phyloP scores from a whole-genome alignment of 768 basidiomycete genomes.

The Lactarius sp. region DNA sequence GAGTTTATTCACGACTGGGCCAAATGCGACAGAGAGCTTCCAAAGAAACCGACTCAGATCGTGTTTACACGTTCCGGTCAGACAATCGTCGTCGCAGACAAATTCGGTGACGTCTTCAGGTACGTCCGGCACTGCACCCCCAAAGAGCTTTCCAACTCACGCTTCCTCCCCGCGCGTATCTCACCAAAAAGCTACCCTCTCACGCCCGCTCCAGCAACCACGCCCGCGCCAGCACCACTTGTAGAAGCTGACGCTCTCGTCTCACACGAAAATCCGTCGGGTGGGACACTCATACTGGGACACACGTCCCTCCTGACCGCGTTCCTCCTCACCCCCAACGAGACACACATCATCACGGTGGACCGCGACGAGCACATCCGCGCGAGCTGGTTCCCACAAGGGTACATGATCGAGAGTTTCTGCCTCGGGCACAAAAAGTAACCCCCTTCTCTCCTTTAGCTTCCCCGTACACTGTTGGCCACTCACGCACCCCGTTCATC shows the following conservation, averaged over 20 bases:
- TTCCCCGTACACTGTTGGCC: neutral
- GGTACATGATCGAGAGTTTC: conserved; percentile 80
- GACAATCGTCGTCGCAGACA: conserved; percentile 81
- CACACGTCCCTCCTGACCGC: conserved; percentile 83
- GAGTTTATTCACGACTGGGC: neutral
- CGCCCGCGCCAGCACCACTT: conserved; percentile 4
- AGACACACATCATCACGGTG: conserved; percentile 76
- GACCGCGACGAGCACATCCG: conserved; percentile 96
- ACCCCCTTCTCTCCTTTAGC: conserved; percentile 27
- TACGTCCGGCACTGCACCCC: conserved; percentile 29
- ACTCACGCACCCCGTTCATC: neutral
- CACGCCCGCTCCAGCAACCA: conserved; percentile 23
- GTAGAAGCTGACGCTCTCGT: conserved; percentile 32
- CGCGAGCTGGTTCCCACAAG: conserved; percentile 83
- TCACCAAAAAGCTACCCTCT: conserved; percentile 39
- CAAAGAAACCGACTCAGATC: conserved; percentile 76
- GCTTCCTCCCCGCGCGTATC: conserved; percentile 44
- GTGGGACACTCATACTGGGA: conserved; percentile 71
- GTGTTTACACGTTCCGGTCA: conserved; percentile 55
- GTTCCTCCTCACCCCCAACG: conserved; percentile 62
- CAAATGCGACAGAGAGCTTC: conserved; percentile 53
- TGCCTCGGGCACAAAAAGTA: conserved; percentile 83
- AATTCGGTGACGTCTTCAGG: conserved; percentile 94
- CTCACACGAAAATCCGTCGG: conserved; percentile 67
- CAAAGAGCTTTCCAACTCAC: neutral